phyloP scores from a whole-genome alignment of 176 grass and related monocot genomes.

The Leersia perrieri region DNA sequence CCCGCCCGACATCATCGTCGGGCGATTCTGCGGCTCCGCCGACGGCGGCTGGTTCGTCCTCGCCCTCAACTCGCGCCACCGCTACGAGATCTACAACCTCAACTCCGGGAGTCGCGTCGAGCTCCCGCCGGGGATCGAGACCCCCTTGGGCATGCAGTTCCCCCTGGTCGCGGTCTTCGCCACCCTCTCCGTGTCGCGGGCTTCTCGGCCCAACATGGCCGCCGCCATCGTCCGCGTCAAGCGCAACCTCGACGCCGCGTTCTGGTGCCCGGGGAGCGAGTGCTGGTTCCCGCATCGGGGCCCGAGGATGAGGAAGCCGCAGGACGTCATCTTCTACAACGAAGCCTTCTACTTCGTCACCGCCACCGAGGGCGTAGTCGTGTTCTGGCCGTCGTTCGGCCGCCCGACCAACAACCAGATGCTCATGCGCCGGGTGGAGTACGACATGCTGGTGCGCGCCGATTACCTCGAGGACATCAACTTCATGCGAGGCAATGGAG shows the following conservation, averaged over 20 bases:
- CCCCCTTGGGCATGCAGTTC: not conserved
- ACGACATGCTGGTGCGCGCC: slow-evolving; percentile 12
- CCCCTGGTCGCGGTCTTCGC: slow-evolving; percentile 30
- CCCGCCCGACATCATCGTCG: slow-evolving; percentile 29
- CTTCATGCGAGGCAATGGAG: not conserved
- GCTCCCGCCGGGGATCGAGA: not conserved
- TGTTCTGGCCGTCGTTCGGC: not conserved
- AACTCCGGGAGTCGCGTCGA: not conserved
- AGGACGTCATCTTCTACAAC: slow-evolving; percentile 25
- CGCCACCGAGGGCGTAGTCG: not conserved
- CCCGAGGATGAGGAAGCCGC: not conserved
- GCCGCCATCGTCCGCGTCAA: slow-evolving; percentile 34
- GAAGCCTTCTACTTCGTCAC: slow-evolving; percentile 35
- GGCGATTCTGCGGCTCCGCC: slow-evolving; percentile 35
- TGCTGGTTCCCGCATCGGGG: not conserved
- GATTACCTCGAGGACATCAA: not conserved
- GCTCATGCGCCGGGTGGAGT: not conserved
- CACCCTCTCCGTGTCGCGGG: slow-evolving; percentile 16
- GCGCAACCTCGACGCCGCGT: not conserved
- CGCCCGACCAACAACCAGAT: not conserved
- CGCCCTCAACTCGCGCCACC: slow-evolving; percentile 4
- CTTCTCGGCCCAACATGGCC: slow-evolving; percentile 1
- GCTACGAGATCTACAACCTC: slow-evolving; percentile 41
- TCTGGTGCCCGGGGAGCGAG: slow-evolving; percentile 20
- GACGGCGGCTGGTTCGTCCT: slow-evolving; percentile 38